These are phyloP conservation scores for Pinus taeda DNA, from an alignment of 75 land plant genomes.

Conservation along the genomic window DNA sequence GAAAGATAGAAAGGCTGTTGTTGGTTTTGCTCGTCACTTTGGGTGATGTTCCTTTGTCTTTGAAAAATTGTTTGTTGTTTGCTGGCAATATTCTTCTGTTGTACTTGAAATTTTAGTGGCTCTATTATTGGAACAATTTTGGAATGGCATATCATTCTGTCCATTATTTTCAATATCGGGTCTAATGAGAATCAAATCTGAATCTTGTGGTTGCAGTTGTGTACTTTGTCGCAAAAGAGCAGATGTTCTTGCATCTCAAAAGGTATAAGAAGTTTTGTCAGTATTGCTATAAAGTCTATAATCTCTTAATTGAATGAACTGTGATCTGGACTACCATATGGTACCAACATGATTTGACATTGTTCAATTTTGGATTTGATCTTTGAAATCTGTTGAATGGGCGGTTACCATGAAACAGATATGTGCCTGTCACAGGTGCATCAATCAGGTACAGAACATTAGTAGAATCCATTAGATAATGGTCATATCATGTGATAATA, in stretches of 20 bases:
- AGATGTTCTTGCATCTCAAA: constrained; percentile 67
- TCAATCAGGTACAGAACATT: too few relatives aligned
- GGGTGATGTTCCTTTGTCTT: constrained; percentile 32
- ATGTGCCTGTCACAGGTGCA: too few relatives aligned
- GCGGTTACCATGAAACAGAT: too few relatives aligned
- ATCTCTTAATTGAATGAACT: background rate
- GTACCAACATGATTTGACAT: background rate
- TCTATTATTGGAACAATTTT: background rate
- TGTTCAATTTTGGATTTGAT: background rate
- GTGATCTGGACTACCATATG: background rate
- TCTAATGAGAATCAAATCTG: background rate
- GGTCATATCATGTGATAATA: too few relatives aligned
- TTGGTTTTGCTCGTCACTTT: constrained; percentile 85
- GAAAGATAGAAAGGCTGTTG: constrained; percentile 75
- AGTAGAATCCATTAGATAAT: too few relatives aligned
- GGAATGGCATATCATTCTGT: background rate
- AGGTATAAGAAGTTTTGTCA: constrained; percentile 30
- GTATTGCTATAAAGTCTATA: background rate
- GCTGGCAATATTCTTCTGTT: background rate
- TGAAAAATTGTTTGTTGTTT: background rate
- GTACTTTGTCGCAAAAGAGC: constrained; percentile 80
- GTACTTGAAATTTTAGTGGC: background rate
- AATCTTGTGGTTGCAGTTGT: constrained; percentile 45
- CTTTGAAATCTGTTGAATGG: background rate
- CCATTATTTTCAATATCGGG: background rate